Evolutionary conservation across 371 early-diverging fungal genomes (phyloP), one percentile per base, ranked within the genome.

Genomic region (Basidiobolus meristosporus): DNA sequence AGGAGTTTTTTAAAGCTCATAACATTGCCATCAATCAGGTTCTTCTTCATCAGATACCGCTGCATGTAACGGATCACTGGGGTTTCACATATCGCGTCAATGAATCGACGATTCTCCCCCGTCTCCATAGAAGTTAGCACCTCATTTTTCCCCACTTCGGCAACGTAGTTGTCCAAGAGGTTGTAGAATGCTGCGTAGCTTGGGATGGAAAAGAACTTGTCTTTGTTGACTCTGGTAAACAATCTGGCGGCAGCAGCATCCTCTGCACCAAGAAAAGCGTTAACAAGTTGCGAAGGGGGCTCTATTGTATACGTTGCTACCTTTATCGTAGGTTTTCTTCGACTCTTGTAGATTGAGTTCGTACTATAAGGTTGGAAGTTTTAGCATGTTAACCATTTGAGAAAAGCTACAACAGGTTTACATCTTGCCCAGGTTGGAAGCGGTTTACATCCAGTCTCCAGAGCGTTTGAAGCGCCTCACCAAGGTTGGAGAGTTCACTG

Each of bases 111-210:
- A 35, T 60, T 47, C 39, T 65, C 62, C 1, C 17, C 18, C 5
- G 40, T 18, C 38, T 59, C 58, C 2, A 46, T 32, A 16, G 21
- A 15, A 14, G 50, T 46, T 1, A 54, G 41, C 1, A 15, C 32
- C 40, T 68, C 68, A 1, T 44, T 40, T 11, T 52, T 47, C 7
- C 68, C 68, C 1, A 45, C 51, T 18, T 48, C 38, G 5, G 51
- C 34, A 12, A 39, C 38, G 38, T 63, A 68, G 45, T 65, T 65
- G 43, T 62, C 52, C 28, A 68, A 51, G 15, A 68, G 50, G 11
- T 18, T 34, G 38, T 43, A 39, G 31, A 68, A 68, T 9, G 31
- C 32, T 14, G 40, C 40, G 43, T 43, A 63, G 1, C 62, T 57
- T 3, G 62, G 64, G 2, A 38, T 33, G 18, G 39, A 17, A 26